These are phyloP conservation scores for Russula earlei DNA, from an alignment of 768 basidiomycete species.

Conservation along the genomic window DNA sequence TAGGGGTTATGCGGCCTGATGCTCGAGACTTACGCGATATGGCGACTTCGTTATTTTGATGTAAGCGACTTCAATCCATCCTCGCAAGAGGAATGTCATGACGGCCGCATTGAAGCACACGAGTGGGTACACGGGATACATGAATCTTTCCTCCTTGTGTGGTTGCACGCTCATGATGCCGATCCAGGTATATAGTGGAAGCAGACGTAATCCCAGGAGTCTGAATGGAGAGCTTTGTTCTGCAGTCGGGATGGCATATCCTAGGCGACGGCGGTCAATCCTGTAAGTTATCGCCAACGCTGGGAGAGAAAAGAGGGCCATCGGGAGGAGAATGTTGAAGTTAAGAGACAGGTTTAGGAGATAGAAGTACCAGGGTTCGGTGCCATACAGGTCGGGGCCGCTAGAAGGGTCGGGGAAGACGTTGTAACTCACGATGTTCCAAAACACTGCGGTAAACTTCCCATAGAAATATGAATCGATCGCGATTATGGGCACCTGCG, in stretches of 20 bases:
- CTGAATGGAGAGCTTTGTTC: constrained; percentile 75
- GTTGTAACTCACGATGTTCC: constrained; percentile 93
- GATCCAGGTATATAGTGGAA: constrained; percentile 90
- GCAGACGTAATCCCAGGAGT: constrained; percentile 63
- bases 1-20: not conserved
- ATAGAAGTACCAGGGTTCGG: constrained; percentile 81
- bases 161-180: constrained; percentile 69
- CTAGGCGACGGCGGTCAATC: constrained; percentile 71
- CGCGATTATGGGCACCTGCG: constrained; percentile 73
- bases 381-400: constrained; percentile 92
- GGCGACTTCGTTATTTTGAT: constrained; percentile 73
- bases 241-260: constrained; percentile 36
- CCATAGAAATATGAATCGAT: constrained; percentile 88
- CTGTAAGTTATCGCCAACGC: constrained; percentile 62
- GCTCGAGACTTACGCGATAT: constrained; percentile 55
- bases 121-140: constrained; percentile 89
- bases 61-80: constrained; percentile 75
- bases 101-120: constrained; percentile 92
- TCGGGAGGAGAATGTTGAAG: constrained; percentile 79
- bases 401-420: constrained; percentile 70
- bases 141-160: constrained; percentile 99
- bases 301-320: constrained; percentile 78
- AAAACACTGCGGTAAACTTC: constrained; percentile 66
- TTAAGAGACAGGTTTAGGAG: constrained; percentile 83
- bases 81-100: constrained; percentile 73